Evolutionary conservation across 2,329 filamentous ascomycete genomes (phyloP).

Genomic region (Aspergillus fischeri): DNA sequence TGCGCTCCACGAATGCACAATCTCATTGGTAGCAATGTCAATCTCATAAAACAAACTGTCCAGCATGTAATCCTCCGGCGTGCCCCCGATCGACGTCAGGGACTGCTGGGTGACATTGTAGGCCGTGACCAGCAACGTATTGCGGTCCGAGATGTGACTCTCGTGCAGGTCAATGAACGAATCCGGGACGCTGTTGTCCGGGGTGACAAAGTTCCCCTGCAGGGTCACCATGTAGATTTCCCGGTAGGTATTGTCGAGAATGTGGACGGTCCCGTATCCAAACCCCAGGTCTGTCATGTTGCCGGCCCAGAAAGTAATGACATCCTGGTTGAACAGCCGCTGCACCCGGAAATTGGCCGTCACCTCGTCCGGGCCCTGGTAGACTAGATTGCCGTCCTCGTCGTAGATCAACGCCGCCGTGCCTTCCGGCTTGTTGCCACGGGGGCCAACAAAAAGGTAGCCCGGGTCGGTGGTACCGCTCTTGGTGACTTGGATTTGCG

Average conservation of each 20-base stretch:
- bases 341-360: conserved; percentile 34
- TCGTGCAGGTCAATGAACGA: conserved; percentile 36
- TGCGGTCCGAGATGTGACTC: conserved; percentile 28
- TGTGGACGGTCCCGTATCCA: conserved; percentile 28
- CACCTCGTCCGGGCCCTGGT: conserved; percentile 30
- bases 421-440: conserved; percentile 22
- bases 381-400: conserved; percentile 32
- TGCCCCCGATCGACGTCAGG: conserved; percentile 27
- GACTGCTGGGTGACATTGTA: conserved; percentile 33
- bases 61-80: conserved; percentile 27
- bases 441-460: conserved; percentile 32
- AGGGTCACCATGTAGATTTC: conserved; percentile 31
- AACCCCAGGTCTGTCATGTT: conserved; percentile 24
- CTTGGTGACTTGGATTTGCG: conserved; percentile 28
- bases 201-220: conserved; percentile 21
- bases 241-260: conserved; percentile 31
- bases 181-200: conserved; percentile 14
- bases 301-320: conserved; percentile 37
- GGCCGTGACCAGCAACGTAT: conserved; percentile 33
- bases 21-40: conserved; percentile 31
- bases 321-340: conserved; percentile 28
- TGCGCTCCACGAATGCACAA: conserved; percentile 31
- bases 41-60: conserved; percentile 34
- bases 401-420: conserved; percentile 35
- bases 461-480: conserved; percentile 29